A percentile compares a stretch with the other conserved stretches of the same genome.
These are phyloP conservation scores for Sarcomyxa edulis DNA, from an alignment of 768 basidiomycete genomes.

Conservation along the genomic window DNA sequence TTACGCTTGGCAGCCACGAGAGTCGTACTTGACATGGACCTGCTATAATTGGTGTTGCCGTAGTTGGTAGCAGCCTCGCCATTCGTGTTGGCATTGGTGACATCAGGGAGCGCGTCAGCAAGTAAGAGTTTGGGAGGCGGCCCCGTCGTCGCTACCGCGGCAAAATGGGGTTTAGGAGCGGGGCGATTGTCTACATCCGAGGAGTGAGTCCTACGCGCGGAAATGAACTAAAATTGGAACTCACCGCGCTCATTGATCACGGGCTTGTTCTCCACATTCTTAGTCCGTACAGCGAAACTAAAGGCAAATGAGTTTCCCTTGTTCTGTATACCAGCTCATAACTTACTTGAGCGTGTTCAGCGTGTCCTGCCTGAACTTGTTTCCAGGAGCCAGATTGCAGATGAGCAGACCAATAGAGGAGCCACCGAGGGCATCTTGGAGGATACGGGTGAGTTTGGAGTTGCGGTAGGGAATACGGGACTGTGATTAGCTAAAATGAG, in stretches of 20 bases:
- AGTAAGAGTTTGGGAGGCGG: slow-evolving; percentile 40
- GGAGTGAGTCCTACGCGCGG: slow-evolving; percentile 2
- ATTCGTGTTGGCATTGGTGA: slow-evolving; percentile 1
- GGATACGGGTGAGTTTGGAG: slow-evolving; percentile 81
- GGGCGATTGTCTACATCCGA: slow-evolving; percentile 48
- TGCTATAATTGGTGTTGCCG: too few relatives aligned
- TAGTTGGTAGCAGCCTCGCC: too few relatives aligned
- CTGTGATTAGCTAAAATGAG: slow-evolving; percentile 24
- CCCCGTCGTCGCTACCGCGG: slow-evolving; percentile 50
- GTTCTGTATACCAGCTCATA: neutral
- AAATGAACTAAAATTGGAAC: slow-evolving; percentile 10
- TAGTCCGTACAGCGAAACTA: slow-evolving; percentile 77
- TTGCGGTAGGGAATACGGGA: slow-evolving; percentile 85
- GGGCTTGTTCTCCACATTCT: slow-evolving; percentile 82
- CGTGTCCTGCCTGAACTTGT: slow-evolving; percentile 80
- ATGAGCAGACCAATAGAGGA: slow-evolving; percentile 75
- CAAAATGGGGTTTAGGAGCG: slow-evolving; percentile 56
- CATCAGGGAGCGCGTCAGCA: slow-evolving; percentile 38
- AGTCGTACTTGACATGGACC: too few relatives aligned
- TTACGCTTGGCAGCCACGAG: too few relatives aligned
- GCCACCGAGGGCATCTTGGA: slow-evolving; percentile 89
- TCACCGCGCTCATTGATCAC: slow-evolving; percentile 73
- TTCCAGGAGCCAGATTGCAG: slow-evolving; percentile 82
- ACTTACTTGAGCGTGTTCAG: slow-evolving; percentile 86
- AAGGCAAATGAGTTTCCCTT: slow-evolving; percentile 4